Conservation (phyloP, 192 early-diverging fungal genomes). For the Gryganskiella cystojenkinii region DNA sequence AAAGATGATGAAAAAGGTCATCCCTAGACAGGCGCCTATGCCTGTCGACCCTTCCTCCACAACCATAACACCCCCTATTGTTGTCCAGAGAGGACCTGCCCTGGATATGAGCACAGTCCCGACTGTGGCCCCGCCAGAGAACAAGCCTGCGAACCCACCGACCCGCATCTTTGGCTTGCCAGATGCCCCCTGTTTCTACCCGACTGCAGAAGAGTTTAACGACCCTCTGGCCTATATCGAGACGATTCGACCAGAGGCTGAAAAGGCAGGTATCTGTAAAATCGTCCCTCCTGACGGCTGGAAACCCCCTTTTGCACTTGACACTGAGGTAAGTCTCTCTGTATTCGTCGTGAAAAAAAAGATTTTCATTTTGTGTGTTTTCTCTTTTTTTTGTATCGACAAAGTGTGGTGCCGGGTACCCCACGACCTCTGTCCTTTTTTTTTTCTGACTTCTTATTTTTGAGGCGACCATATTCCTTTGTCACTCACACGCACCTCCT, state of each 20-base stretch:
- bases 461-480: too few species aligned
- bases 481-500: too few species aligned
- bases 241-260: constrained; percentile 78
- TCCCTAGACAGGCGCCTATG: constrained; percentile 18
- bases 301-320: constrained; percentile 87
- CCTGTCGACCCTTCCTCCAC: neutral
- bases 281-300: constrained; percentile 91
- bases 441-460: too few species aligned
- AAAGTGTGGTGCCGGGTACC: too few species aligned
- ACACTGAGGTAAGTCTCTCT: constrained; percentile 73
- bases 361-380: neutral
- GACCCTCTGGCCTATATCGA: constrained; percentile 90
- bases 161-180: constrained; percentile 76
- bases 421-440: too few species aligned
- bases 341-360: too few species aligned
- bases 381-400: neutral
- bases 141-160: constrained; percentile 20
- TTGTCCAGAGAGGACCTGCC: constrained; percentile 29
- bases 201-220: constrained; percentile 82
- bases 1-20: constrained; percentile 33
- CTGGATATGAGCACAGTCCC: constrained; percentile 39
- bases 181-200: constrained; percentile 83
- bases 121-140: constrained; percentile 36
- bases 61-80: constrained; percentile 8
- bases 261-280: constrained; percentile 89